A percentile compares a stretch with the other conserved stretches of the same genome.
phyloP scores from a whole-genome alignment of 2,329 filamentous ascomycete genomes.

The Cadophora gregata region DNA sequence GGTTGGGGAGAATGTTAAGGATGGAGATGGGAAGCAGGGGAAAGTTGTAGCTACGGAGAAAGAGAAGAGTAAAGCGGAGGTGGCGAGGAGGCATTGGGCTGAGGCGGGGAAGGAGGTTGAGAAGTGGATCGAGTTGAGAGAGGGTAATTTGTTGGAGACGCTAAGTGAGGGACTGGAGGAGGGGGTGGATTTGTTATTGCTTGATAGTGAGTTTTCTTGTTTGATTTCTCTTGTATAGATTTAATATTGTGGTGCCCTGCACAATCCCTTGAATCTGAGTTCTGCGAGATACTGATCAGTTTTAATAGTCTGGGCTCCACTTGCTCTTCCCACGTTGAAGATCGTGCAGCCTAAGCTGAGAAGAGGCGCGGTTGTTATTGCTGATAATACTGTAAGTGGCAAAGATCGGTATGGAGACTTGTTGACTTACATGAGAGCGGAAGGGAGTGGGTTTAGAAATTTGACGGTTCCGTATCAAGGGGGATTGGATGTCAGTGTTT shows the following conservation, averaged over 20 bases:
- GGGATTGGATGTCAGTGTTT: background rate
- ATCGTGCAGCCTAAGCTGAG: background rate
- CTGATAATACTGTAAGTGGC: background rate
- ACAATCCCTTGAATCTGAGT: too few relatives aligned
- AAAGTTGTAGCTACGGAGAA: too few relatives aligned
- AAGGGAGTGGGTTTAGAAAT: background rate
- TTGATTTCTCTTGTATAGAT: too few relatives aligned
- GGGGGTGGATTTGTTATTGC: background rate
- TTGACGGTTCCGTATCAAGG: background rate
- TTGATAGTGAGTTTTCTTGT: background rate
- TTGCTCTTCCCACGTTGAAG: background rate
- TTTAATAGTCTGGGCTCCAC: background rate
- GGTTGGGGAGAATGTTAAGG: too few relatives aligned
- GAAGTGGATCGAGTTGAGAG: too few relatives aligned
- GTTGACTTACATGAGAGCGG: background rate
- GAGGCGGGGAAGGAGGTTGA: too few relatives aligned
- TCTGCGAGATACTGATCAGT: background rate
- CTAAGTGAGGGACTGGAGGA: too few relatives aligned
- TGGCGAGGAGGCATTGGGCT: too few relatives aligned
- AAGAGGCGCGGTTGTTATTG: background rate
- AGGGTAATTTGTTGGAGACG: too few relatives aligned
- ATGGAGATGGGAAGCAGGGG: too few relatives aligned
- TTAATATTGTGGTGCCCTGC: too few relatives aligned
- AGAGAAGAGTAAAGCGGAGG: too few relatives aligned
- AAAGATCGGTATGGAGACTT: background rate